Conservation (phyloP, 2,329 filamentous ascomycete species). For the Penicillium sp. region DNA sequence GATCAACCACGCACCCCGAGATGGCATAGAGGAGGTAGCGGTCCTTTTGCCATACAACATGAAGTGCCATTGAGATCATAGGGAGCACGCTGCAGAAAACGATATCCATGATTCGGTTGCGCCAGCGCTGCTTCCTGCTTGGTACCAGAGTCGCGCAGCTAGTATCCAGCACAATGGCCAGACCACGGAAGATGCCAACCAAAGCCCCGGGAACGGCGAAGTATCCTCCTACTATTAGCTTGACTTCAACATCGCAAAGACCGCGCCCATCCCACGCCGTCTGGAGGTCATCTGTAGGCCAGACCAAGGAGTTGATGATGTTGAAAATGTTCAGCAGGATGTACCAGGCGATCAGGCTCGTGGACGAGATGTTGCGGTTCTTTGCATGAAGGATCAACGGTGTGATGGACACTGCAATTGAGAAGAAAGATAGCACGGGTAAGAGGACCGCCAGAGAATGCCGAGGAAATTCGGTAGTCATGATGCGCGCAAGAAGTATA, state of each 20-base stretch:
- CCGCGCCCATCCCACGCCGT: constrained; percentile 63
- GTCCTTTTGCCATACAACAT: constrained; percentile 63
- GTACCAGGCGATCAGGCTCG: constrained; percentile 61
- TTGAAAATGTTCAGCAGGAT: constrained; percentile 61
- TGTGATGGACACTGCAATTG: constrained; percentile 58
- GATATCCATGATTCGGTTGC: constrained; percentile 56
- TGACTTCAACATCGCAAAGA: constrained; percentile 68
- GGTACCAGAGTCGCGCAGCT: constrained; percentile 57
- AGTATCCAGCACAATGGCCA: constrained; percentile 65
- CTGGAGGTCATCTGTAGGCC: constrained; percentile 61
- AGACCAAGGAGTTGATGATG: constrained; percentile 67
- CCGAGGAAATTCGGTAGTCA: constrained; percentile 11
- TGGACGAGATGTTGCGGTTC: constrained; percentile 64
- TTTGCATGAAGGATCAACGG: constrained; percentile 65
- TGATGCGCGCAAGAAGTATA: constrained; percentile 3
- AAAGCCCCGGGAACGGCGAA: constrained; percentile 59
- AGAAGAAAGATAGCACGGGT: constrained; percentile 54
- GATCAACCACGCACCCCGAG: constrained; percentile 60
- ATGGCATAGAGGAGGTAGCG: constrained; percentile 65
- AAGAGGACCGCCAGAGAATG: constrained; percentile 46
- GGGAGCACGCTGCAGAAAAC: constrained; percentile 62
- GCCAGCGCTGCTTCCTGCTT: constrained; percentile 53
- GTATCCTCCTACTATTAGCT: constrained; percentile 58
- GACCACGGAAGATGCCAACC: constrained; percentile 62
- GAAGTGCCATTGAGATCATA: constrained; percentile 57